phyloP scores from a whole-genome alignment of 495 filamentous ascomycete genomes.

The Melanomma pulvis-pyrius region DNA sequence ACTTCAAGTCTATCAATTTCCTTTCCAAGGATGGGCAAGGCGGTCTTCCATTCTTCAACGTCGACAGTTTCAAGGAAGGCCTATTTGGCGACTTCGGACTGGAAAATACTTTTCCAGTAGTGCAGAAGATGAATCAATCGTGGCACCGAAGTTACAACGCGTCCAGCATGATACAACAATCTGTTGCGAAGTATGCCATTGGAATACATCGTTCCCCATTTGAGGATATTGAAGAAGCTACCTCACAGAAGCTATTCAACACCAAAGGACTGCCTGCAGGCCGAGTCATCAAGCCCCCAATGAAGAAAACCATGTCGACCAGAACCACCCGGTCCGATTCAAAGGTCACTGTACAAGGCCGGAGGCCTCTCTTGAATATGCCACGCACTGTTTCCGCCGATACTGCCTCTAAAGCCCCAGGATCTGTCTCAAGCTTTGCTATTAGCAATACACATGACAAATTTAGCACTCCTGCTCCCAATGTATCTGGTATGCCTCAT shows the following conservation, averaged over 20 bases:
- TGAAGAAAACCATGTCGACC: no score
- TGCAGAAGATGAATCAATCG: constrained; percentile 9
- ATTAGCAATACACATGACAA: no score
- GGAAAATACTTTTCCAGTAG: constrained; percentile 1
- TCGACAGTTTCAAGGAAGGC: not conserved
- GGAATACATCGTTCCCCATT: constrained; percentile 9
- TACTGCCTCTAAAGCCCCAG: no score
- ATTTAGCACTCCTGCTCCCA: no score
- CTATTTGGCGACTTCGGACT: constrained; percentile 10
- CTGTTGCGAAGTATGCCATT: constrained; percentile 11
- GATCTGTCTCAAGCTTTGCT: no score
- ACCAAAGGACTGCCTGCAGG: no score
- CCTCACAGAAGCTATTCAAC: no score
- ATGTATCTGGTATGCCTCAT: not conserved
- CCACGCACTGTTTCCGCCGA: no score
- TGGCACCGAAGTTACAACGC: constrained; percentile 10
- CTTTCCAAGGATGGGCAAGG: constrained; percentile 7
- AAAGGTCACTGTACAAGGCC: no score
- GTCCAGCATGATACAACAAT: constrained; percentile 8
- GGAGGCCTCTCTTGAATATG: no score
- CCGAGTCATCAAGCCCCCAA: no score
- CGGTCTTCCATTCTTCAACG: constrained; percentile 7
- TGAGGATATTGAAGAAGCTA: constrained; percentile 6
- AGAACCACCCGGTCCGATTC: no score
- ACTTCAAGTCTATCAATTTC: constrained; percentile 10